A percentile compares a stretch with the other conserved stretches of the same genome.
phyloP scores from a whole-genome alignment of 2,329 filamentous ascomycete species.

The Botrytis squamosa region DNA sequence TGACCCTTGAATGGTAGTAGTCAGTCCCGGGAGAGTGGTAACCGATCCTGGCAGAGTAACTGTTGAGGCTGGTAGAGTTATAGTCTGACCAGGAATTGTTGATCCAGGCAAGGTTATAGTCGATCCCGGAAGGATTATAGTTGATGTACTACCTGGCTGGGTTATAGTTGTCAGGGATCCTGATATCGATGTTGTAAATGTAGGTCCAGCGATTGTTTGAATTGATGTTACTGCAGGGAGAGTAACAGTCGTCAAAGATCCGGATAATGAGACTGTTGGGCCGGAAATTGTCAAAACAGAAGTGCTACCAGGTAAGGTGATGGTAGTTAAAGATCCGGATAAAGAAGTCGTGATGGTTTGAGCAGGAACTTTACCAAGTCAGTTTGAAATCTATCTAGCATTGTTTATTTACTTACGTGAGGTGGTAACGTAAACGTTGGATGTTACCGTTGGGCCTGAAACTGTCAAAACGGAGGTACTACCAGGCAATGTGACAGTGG shows the following conservation, averaged over 20 bases:
- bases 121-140: not conserved
- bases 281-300: slow-evolving; percentile 1
- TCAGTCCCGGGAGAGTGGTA: slow-evolving; percentile 16
- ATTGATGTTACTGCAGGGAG: not conserved
- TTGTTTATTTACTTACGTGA: not conserved
- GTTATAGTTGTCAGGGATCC: slow-evolving; percentile 24
- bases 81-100: not conserved
- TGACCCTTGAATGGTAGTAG: slow-evolving; percentile 23
- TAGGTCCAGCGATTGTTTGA: slow-evolving; percentile 20
- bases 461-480: slow-evolving; percentile 12
- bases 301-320: slow-evolving; percentile 18
- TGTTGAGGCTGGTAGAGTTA: not conserved
- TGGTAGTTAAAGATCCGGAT: slow-evolving; percentile 25
- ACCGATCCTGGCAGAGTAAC: not conserved
- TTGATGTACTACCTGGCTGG: slow-evolving; percentile 18
- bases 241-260: not conserved
- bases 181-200: slow-evolving; percentile 23
- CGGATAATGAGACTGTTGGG: slow-evolving; percentile 7
- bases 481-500: slow-evolving; percentile 19
- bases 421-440: not conserved
- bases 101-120: slow-evolving; percentile 9
- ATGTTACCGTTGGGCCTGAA: not conserved
- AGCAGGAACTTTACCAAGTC: not conserved
- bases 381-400: not conserved
- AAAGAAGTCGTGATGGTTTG: slow-evolving; percentile 18